phyloP scores from a whole-genome alignment of 2,329 filamentous ascomycete species.

The Plectosphaerella plurivora region DNA sequence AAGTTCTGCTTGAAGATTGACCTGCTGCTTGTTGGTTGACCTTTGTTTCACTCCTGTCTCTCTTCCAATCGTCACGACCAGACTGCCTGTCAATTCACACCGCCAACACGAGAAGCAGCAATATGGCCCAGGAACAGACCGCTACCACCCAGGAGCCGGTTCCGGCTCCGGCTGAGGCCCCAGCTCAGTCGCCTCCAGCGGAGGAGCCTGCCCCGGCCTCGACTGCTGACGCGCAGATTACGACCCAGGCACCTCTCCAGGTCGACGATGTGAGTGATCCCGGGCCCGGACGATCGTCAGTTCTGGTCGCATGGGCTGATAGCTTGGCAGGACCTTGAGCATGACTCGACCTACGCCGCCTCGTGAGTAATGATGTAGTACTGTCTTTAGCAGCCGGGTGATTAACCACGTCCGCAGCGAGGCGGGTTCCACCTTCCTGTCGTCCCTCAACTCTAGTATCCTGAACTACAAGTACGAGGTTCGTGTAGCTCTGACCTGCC shows the following conservation, averaged over 20 bases:
- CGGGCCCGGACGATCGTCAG: background rate
- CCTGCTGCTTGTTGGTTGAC: too few species aligned
- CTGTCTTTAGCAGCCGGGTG: background rate
- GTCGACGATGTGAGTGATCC: background rate
- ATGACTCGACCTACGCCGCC: background rate
- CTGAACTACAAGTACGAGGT: background rate
- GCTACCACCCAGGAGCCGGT: background rate
- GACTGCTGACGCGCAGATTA: background rate
- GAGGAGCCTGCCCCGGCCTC: background rate
- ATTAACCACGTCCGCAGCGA: background rate
- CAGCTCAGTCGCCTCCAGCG: background rate
- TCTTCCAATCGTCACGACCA: too few species aligned
- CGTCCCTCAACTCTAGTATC: background rate
- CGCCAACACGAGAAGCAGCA: too few species aligned
- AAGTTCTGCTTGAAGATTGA: too few species aligned
- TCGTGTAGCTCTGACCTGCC: background rate
- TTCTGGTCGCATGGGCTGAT: background rate
- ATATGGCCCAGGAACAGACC: background rate
- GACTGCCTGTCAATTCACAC: too few species aligned
- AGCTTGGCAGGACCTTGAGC: background rate
- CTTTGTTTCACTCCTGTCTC: too few species aligned
- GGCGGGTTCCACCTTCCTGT: background rate
- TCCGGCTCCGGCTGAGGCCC: background rate
- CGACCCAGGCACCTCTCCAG: background rate
- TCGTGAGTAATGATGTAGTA: background rate